Base-by-base conservation (phyloP, 192 early-diverging fungal genomes). In the Jimgerdemannia lactiflua region DNA sequence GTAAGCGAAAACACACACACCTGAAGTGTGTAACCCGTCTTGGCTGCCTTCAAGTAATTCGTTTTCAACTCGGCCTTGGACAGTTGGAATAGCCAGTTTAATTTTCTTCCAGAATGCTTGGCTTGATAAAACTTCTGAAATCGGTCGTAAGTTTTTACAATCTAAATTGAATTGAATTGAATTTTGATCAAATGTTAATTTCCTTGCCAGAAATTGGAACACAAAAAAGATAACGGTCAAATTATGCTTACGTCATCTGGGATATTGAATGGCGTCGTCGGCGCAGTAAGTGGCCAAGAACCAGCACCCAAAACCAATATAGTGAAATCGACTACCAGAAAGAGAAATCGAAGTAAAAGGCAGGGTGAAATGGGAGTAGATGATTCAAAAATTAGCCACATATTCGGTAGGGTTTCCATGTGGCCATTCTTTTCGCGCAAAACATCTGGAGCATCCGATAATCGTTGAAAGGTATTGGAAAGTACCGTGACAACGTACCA, bases 11-110 rank as follows among this genome's bases (percentile, higher is more conserved):
- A 74, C 84, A 86, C 19, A 75, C 79, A 54, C 79, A 86, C 89
- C 87, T 95, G 83, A 84, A 95, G 91, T 0, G 92, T 91, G 80
- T 92, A 94, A 0, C 91, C 89, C 4, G 89, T 83, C 72, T 95
- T 96, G 70, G 78, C 89, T 14, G 78, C 82, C 78, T 94, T 95
- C 43, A 91, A 82, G 79, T 95, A 97, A 76, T 91, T 93, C n/a
- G 95, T 92, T 79, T 95, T 95, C 65, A 99, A 80, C 79, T 99
- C 98, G 20, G 92, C 98, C 77, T 94, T 95, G 39, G 91, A 92
- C 41, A 95, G 80, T 78, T 97, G 92, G 86, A 96, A 97, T 59
- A 98, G 86, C 97, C 97, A 98, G 81, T 95, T 97, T 70, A 99
- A 83, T 79, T 96, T 95, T 59, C 96, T 91, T 3, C 94, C 95